Evolutionary conservation across 2,329 filamentous ascomycete species (phyloP).

Genomic region (Zymoseptoria brevis): DNA sequence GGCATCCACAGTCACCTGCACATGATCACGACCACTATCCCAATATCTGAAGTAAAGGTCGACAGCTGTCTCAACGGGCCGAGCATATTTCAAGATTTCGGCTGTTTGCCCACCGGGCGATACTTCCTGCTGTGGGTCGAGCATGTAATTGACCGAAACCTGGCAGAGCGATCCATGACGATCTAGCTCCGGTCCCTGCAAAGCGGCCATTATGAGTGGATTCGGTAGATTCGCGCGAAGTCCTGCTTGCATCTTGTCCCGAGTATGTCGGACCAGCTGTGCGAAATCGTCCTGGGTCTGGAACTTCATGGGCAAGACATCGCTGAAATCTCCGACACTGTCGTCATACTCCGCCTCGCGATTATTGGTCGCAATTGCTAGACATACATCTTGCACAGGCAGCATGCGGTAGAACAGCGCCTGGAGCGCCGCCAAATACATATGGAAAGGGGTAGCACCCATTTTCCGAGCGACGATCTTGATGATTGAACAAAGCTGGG

Average conservation of each 20-base stretch:
- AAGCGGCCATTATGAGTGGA: slow-evolving; percentile 4
- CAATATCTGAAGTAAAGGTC: slow-evolving; percentile 2
- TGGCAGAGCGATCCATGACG: slow-evolving; percentile 4
- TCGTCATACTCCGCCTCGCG: not conserved
- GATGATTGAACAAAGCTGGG: slow-evolving; percentile 3
- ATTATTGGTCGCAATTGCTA: slow-evolving; percentile 2
- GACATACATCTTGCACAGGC: slow-evolving; percentile 4
- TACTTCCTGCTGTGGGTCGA: not conserved
- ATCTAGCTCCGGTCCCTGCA: not conserved
- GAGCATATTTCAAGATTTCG: slow-evolving; percentile 4
- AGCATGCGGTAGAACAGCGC: slow-evolving; percentile 5
- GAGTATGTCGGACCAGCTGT: slow-evolving; percentile 5
- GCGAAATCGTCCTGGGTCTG: slow-evolving; percentile 1
- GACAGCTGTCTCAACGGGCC: slow-evolving; percentile 1
- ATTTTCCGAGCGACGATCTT: slow-evolving; percentile 1
- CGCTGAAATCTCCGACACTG: not conserved
- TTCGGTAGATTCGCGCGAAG: not conserved
- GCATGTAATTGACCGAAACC: slow-evolving; percentile 4
- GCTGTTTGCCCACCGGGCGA: slow-evolving; percentile 2
- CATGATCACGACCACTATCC: not conserved
- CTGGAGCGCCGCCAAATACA: slow-evolving; percentile 5
- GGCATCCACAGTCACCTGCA: slow-evolving; percentile 1
- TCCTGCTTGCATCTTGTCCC: slow-evolving; percentile 5
- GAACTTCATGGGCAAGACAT: not conserved
- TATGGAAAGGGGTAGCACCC: slow-evolving; percentile 2